A percentile compares a stretch with the other conserved stretches of the same genome.
Evolutionary conservation across 345 rosid species (phyloP).

Genomic region (Cardamine chenopodiifolia): DNA sequence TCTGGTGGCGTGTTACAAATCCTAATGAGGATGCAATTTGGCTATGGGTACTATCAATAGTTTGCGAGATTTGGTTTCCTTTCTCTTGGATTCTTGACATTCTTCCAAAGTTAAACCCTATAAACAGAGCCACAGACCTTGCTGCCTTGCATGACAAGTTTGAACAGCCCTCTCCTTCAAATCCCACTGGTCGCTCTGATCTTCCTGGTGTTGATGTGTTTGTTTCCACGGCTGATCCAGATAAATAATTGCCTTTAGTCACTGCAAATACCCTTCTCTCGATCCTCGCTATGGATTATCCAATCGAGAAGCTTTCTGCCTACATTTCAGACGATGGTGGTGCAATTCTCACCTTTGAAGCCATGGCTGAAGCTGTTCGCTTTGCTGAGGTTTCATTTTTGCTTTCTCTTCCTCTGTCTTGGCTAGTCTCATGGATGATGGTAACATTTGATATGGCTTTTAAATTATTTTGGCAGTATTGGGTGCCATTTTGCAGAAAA

Average conservation of each 20-base stretch:
- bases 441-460: slow-evolving; percentile 5
- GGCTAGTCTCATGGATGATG: not conserved
- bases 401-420: not conserved
- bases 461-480: slow-evolving; percentile 44
- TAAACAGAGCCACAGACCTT: slow-evolving; percentile 81
- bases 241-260: slow-evolving; percentile 91
- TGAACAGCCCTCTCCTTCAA: slow-evolving; percentile 67
- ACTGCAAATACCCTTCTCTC: slow-evolving; percentile 85
- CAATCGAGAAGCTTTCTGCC: slow-evolving; percentile 69
- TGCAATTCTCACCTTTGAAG: slow-evolving; percentile 87
- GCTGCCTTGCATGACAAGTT: slow-evolving; percentile 78
- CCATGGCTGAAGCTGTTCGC: slow-evolving; percentile 92
- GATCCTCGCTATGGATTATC: slow-evolving; percentile 76
- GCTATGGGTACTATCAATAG: slow-evolving; percentile 82
- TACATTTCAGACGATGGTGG: slow-evolving; percentile 96
- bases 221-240: slow-evolving; percentile 91
- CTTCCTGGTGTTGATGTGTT: slow-evolving; percentile 83
- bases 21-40: slow-evolving; percentile 86
- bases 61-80: slow-evolving; percentile 93
- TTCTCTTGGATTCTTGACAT: slow-evolving; percentile 89
- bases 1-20: slow-evolving; percentile 71
- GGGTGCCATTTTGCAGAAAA: slow-evolving; percentile 97
- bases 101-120: slow-evolving; percentile 83
- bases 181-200: slow-evolving; percentile 87
- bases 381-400: slow-evolving; percentile 62